These are phyloP conservation scores for Ballota nigra DNA, from an alignment of 257 asterid genomes.

Conservation along the genomic window DNA sequence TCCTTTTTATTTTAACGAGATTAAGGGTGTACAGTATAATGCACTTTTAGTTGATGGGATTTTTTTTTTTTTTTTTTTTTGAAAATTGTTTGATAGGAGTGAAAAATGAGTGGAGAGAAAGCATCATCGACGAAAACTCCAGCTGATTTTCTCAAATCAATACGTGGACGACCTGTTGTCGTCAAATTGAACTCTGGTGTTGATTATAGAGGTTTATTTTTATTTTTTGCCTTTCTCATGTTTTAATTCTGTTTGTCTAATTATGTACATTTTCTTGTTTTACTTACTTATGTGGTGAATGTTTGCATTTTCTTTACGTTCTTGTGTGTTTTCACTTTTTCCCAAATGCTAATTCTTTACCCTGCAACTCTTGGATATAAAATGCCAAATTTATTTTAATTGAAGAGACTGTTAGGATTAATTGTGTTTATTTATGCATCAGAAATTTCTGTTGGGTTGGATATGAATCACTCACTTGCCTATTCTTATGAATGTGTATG, in stretches of 20 bases:
- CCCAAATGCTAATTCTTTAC: background rate
- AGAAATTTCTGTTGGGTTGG: background rate
- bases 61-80: background rate
- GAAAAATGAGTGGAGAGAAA: constrained; percentile 78
- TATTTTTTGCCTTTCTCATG: too few relatives aligned
- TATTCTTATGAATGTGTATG: background rate
- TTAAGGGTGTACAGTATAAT: background rate
- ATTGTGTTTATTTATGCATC: background rate
- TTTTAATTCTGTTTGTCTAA: too few relatives aligned
- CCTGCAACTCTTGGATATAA: background rate
- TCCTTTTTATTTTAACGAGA: background rate
- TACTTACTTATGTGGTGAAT: background rate
- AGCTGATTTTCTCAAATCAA: constrained; percentile 91
- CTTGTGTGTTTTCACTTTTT: background rate
- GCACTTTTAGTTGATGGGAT: too few relatives aligned
- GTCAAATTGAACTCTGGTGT: constrained; percentile 96
- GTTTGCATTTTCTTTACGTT: background rate
- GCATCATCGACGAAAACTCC: constrained; percentile 71
- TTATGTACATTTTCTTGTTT: background rate
- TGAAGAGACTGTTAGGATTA: background rate
- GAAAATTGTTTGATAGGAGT: background rate
- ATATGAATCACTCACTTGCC: too few relatives aligned
- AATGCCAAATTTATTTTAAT: background rate
- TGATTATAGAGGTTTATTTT: constrained; percentile 64
- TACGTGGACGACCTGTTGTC: constrained; percentile 96